Evolutionary conservation across 2,329 filamentous ascomycete genomes (phyloP).

Genomic region (Penicillium glabrum): DNA sequence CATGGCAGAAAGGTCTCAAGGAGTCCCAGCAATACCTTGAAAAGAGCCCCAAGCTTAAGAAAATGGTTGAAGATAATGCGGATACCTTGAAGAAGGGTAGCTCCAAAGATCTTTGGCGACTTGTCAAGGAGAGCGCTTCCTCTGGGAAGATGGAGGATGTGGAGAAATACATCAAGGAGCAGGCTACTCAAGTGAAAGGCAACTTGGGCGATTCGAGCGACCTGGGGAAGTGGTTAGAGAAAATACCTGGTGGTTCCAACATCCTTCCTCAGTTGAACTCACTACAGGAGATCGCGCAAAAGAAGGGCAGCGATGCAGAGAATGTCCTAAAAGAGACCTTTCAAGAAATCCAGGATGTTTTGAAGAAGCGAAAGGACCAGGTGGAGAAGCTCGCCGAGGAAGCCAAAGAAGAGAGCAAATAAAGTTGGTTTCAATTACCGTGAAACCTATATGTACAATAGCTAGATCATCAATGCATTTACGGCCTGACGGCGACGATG

Average conservation of each 20-base stretch:
- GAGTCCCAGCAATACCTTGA: neutral
- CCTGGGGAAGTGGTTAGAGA: neutral
- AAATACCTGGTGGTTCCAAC: neutral
- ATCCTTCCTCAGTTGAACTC: neutral
- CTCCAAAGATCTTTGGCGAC: neutral
- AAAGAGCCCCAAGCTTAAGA: neutral
- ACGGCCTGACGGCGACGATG: neutral
- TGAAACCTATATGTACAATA: neutral
- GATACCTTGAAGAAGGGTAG: neutral
- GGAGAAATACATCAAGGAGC: neutral
- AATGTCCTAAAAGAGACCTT: neutral
- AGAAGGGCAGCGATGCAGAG: neutral
- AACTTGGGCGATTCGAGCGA: neutral
- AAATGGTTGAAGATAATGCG: neutral
- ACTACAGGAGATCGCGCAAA: neutral
- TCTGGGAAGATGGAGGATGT: neutral
- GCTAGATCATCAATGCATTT: neutral
- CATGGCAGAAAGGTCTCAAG: slow-evolving; percentile 48
- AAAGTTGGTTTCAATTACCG: neutral
- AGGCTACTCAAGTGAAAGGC: neutral
- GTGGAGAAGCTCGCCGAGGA: neutral
- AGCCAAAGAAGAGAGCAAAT: neutral
- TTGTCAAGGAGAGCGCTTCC: neutral
- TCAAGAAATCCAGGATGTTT: neutral
- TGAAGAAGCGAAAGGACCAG: neutral